Evolutionary conservation across 2,329 filamentous ascomycete species (phyloP).

Genomic region (Alternaria viburni): DNA sequence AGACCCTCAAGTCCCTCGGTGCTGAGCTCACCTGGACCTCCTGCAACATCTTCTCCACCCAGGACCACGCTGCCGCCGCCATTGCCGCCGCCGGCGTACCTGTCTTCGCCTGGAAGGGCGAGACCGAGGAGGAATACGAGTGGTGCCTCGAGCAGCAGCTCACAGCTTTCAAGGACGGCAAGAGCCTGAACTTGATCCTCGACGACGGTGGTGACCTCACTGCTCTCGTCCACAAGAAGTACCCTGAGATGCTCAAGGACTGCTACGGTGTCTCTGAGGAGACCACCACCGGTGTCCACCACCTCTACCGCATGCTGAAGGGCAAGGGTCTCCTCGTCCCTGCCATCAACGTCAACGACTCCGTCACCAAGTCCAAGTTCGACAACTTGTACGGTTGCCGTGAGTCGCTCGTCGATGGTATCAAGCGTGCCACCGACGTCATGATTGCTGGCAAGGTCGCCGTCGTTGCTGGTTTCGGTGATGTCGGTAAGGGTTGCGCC

Average conservation of each 20-base stretch:
- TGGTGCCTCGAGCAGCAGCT: conserved; percentile 99
- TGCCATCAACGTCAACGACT: conserved; percentile 98
- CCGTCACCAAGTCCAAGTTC: conserved; percentile 99
- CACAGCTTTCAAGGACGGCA: conserved; percentile 91
- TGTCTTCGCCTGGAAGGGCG: conserved; percentile 84
- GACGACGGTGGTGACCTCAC: conserved; percentile 98
- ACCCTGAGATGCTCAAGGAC: conserved; percentile 96
- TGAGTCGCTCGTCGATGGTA: conserved; percentile 97
- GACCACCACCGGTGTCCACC: conserved; percentile 99
- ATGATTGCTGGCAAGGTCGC: conserved; percentile 99
- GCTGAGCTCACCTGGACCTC: conserved; percentile 98
- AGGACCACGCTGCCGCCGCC: conserved; percentile 97
- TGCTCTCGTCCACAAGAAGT: conserved; percentile 94
- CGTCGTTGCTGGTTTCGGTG: conserved; percentile 96
- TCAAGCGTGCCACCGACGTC: conserved; percentile 99
- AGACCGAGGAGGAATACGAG: conserved; percentile 99
- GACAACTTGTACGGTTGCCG: conserved; percentile 99
- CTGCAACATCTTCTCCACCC: conserved; percentile 99
- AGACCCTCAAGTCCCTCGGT: conserved; percentile 92
- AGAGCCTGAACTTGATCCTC: conserved; percentile 98
- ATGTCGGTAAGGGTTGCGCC: conserved; percentile 98
- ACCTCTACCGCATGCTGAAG: conserved; percentile 97
- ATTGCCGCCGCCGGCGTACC: conserved; percentile 93
- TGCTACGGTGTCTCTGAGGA: conserved; percentile 99
- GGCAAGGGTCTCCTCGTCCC: conserved; percentile 80